Evolutionary conservation across 2,329 filamentous ascomycete species (phyloP), one percentile per base, ranked within the genome.

Genomic region (Rosellinia necatrix): DNA sequence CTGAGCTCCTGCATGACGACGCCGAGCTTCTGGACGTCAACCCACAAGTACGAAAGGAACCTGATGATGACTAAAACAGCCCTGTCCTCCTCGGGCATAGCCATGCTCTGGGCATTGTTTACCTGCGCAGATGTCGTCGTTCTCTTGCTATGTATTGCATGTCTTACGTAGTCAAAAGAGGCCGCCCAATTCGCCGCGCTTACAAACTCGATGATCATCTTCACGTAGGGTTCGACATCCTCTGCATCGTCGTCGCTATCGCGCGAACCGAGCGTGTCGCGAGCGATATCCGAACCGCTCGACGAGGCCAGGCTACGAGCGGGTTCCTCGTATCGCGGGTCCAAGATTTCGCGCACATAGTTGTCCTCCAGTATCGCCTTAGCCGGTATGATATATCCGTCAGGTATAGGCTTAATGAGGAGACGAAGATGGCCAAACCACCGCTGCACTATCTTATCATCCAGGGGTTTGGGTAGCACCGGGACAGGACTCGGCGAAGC

Each of bases 1-100:
- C 84, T 86, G 32, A 89, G 75, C 70, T 89, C 86, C 63, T 87
- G 84, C 32, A 89, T 80, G 49, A 89, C 68, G 17, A 82, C 70
- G 34, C 83, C 80, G 12, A 89, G 75, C 71, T 86, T 88, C 41
- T 78, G 75, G 35, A 77, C 77, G 65, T 88, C 85, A 17, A 87
- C 81, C 83, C 84, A 88, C 62, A 86, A 82, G 66, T 81, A 86
- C 13, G 83, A 81, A 22, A 88, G 73, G 29, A 87, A 75, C 32
- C 83, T 79, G 43, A 89, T 70, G 9, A 82, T 75, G 15, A 84
- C 76, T 10, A 87, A 74, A 2, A 81, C 76, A 21, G 71, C 65
- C 56, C 73, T 76, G 59, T 85, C 83, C n/a, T 81, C 78, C 49
- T 84, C 80, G 10, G 74, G 67, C 25, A 72, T 64, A 15, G 69